A percentile compares a stretch with the other conserved stretches of the same genome.
Conservation (phyloP, 148 eudicot genomes). For the Fagopyrum tataricum region DNA sequence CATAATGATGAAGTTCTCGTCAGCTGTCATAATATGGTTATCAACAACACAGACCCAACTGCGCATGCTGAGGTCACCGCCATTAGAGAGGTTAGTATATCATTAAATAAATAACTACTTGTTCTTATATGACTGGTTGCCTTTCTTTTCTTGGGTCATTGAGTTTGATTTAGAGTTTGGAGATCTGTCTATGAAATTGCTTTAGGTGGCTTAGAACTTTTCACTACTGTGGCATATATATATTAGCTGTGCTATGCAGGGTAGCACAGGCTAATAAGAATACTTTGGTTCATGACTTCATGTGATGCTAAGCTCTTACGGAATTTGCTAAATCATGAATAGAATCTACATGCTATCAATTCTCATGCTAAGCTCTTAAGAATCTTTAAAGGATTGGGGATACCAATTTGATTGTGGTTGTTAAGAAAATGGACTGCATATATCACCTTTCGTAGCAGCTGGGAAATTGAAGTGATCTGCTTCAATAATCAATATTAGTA, state of each 20-base stretch:
- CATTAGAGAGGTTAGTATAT: constrained; percentile 8
- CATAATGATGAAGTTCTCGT: constrained; percentile 22
- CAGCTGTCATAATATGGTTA: constrained; percentile 18
- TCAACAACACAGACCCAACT: constrained; percentile 4
- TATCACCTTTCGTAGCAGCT: no score
- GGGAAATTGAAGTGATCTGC: no score
- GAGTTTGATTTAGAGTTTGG: background rate
- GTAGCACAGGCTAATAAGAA: background rate
- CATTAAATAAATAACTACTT: background rate
- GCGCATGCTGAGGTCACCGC: constrained; percentile 16
- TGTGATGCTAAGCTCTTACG: background rate
- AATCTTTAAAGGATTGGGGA: background rate
- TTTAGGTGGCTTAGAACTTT: background rate
- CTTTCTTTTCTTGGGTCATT: background rate
- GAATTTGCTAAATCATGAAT: background rate
- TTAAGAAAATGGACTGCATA: background rate
- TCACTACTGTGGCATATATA: background rate
- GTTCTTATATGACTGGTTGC: background rate
- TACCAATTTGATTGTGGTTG: background rate
- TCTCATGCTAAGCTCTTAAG: background rate
- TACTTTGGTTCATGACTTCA: background rate
- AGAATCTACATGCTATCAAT: background rate
- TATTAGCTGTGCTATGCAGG: background rate
- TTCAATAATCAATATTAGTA: no score
- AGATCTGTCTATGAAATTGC: no score